Conservation (phyloP, 2,329 filamentous ascomycete genomes). For the Aspergillus pseudotamarii region DNA sequence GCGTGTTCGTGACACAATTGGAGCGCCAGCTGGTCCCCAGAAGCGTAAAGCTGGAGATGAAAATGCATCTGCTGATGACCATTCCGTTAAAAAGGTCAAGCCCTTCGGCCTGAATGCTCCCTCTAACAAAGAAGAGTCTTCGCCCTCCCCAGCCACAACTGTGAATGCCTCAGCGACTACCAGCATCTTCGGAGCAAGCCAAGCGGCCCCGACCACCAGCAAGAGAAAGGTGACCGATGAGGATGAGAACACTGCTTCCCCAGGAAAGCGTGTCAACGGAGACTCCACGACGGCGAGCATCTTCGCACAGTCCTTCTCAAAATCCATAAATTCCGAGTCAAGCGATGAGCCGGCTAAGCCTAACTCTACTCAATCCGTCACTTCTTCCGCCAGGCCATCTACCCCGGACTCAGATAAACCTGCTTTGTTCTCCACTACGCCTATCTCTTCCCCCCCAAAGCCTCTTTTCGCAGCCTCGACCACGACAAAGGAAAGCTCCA, state of each 20-base stretch:
- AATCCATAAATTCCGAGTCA: conserved; percentile 23
- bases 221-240: conserved; percentile 26
- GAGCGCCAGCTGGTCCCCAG: conserved; percentile 33
- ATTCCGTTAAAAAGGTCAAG: conserved; percentile 28
- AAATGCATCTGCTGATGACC: conserved; percentile 16
- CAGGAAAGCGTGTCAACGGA: conserved; percentile 25
- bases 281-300: conserved; percentile 33
- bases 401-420: conserved; percentile 21
- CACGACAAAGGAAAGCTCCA: conserved; percentile 13
- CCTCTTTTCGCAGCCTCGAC: conserved; percentile 20
- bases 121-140: neutral
- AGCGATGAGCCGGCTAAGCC: conserved; percentile 7
- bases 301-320: conserved; percentile 34
- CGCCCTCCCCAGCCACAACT: conserved; percentile 5
- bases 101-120: conserved; percentile 10
- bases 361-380: conserved; percentile 8
- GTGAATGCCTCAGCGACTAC: conserved; percentile 15
- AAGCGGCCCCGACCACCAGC: conserved; percentile 9
- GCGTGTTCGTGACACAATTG: conserved; percentile 41
- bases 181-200: conserved; percentile 23
- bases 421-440: conserved; percentile 25
- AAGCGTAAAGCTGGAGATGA: conserved; percentile 33
- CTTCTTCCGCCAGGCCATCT: conserved; percentile 20
- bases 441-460: conserved; percentile 25
- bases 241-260: conserved; percentile 12